Conservation (phyloP, 192 early-diverging fungal genomes). For the Coemansia sp. region DNA sequence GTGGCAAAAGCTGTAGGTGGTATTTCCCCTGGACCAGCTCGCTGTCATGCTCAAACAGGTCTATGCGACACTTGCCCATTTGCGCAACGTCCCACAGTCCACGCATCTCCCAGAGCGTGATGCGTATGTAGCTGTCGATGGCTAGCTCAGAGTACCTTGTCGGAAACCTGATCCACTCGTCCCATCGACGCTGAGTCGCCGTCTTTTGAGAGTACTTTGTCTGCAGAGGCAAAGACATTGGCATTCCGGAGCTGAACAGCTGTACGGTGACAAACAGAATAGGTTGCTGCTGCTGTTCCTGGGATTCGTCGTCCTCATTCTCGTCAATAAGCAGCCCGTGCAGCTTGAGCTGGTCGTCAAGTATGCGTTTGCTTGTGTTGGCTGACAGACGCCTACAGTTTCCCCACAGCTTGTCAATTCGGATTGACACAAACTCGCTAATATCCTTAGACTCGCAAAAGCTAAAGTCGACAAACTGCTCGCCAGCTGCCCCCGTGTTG, state of each 20-base stretch:
- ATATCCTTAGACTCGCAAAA: constrained; percentile 53
- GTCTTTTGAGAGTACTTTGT: constrained; percentile 35
- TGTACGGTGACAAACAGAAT: constrained; percentile 45
- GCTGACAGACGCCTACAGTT: constrained; percentile 13
- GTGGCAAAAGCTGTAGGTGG: constrained; percentile 53
- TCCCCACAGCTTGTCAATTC: constrained; percentile 49
- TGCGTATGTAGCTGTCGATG: constrained; percentile 61
- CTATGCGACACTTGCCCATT: constrained; percentile 74
- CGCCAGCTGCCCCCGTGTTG: constrained; percentile 15
- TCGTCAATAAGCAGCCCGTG: constrained; percentile 12
- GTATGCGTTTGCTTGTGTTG: not conserved
- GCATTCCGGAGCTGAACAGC: constrained; percentile 46
- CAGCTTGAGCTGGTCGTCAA: constrained; percentile 31
- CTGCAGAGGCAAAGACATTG: constrained; percentile 43
- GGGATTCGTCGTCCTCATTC: not conserved
- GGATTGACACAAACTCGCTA: constrained; percentile 44
- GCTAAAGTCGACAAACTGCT: constrained; percentile 53
- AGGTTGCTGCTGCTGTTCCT: not conserved
- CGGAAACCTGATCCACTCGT: constrained; percentile 91
- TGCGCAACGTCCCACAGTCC: constrained; percentile 71
- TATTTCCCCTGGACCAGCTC: constrained; percentile 85
- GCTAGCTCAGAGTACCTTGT: constrained; percentile 86
- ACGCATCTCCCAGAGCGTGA: constrained; percentile 79
- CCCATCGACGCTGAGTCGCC: constrained; percentile 58
- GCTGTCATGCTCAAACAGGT: constrained; percentile 80